Evolutionary conservation across 2,329 filamentous ascomycete genomes (phyloP).

Genomic region (Microascus cirrosus): DNA sequence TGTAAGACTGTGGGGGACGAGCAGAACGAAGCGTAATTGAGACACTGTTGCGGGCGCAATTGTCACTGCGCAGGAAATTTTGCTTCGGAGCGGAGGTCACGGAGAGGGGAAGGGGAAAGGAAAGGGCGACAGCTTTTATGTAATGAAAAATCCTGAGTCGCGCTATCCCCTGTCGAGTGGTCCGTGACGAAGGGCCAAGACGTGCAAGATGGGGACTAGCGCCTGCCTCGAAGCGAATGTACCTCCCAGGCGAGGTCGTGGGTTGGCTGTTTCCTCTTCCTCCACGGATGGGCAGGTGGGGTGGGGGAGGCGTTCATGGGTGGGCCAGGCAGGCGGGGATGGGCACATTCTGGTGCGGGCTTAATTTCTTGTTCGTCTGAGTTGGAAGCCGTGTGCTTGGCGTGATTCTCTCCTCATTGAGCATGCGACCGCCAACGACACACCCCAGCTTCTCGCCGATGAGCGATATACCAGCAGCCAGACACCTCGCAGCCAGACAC

Average conservation of each 20-base stretch:
- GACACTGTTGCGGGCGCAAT: not conserved
- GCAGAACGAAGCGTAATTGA: not conserved
- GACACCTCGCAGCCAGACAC: no score
- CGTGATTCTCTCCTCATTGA: not conserved
- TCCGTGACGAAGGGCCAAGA: not conserved
- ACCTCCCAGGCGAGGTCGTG: not conserved
- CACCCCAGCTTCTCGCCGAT: not conserved
- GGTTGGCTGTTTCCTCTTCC: not conserved
- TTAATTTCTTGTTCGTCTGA: not conserved
- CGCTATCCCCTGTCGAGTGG: not conserved
- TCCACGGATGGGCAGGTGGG: not conserved
- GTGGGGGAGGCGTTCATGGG: not conserved
- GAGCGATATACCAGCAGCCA: no score
- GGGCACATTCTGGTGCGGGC: not conserved
- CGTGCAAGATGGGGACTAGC: not conserved
- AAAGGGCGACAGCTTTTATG: constrained; percentile 4
- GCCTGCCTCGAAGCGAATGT: not conserved
- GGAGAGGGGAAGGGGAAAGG: not conserved
- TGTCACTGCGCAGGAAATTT: not conserved
- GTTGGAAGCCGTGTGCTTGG: not conserved
- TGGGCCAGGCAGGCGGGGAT: not conserved
- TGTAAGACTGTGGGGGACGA: not conserved
- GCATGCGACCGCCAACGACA: not conserved
- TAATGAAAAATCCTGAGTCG: constrained; percentile 1
- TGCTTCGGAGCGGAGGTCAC: not conserved